A percentile compares a stretch with the other conserved stretches of the same genome.
phyloP scores from a whole-genome alignment of 2,329 filamentous ascomycete species.

The Colletotrichum sp. region DNA sequence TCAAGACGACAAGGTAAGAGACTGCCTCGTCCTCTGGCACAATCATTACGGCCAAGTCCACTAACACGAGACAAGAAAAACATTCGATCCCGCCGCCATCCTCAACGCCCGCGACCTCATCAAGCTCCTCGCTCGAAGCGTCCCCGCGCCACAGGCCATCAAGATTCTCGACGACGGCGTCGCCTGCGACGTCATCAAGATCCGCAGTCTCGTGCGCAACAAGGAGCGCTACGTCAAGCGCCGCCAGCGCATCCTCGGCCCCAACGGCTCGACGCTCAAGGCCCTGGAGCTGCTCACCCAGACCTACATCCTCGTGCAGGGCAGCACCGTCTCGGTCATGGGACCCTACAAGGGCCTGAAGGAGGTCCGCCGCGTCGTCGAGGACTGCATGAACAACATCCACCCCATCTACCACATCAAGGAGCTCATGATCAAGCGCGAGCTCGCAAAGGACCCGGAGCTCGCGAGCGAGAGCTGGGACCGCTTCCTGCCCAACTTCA shows the following conservation, averaged over 20 bases:
- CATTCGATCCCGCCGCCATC: constrained; percentile 89
- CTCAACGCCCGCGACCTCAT: constrained; percentile 94
- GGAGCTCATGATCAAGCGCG: constrained; percentile 90
- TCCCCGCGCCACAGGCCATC: constrained; percentile 90
- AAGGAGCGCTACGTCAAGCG: constrained; percentile 97
- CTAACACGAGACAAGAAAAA: constrained; percentile 60
- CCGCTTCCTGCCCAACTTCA: constrained; percentile 95
- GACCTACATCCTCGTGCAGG: constrained; percentile 94
- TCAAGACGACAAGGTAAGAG: constrained; percentile 85
- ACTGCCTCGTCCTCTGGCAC: constrained; percentile 29
- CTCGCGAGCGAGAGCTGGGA: constrained; percentile 92
- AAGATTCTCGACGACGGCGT: constrained; percentile 93
- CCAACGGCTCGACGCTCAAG: constrained; percentile 90
- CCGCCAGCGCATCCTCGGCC: constrained; percentile 89
- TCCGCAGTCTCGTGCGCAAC: constrained; percentile 85
- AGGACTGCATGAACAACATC: constrained; percentile 96
- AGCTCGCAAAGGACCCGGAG: constrained; percentile 87
- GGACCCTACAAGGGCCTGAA: constrained; percentile 92
- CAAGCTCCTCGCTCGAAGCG: constrained; percentile 87
- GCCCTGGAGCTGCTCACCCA: constrained; percentile 90
- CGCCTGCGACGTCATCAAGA: constrained; percentile 96
- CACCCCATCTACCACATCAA: constrained; percentile 84
- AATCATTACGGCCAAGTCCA: constrained; percentile 48
- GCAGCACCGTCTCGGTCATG: constrained; percentile 93
- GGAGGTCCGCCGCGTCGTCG: constrained; percentile 85